Base-by-base conservation (phyloP, 1,139 yeast species). In the Chernovozyma sophiae-reginae region DNA sequence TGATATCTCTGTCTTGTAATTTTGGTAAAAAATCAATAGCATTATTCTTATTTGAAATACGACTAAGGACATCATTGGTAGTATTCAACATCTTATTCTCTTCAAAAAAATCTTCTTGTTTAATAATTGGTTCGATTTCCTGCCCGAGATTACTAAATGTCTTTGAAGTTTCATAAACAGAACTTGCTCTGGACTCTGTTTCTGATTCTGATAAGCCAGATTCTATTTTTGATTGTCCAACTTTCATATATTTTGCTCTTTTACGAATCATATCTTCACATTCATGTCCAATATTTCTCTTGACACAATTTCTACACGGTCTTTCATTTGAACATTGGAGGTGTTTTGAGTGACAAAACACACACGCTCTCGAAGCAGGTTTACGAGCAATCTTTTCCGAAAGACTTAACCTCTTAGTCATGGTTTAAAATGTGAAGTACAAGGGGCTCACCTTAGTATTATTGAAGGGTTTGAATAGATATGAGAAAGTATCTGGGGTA, bases 231-330 rank as follows among this genome's bases (percentile, higher is more conserved):
- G 22, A 13, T 15, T 26, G 25, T 11, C 19, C 19, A 28, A 11
- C 25, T 25, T 43, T 49, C 46, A 68, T 47, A 48, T 69, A 69
- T 43, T 70, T 68, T 12, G 79, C 80, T 40, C 75, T 58, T 51
- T 78, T 80, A 31, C 89, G 58, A 29, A 68, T 69, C n/a, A 78
- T 76, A 52, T 81, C 85, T 27, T 57, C 62, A 55, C 92, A 83
- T 13, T 64, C 52, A 39, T 67, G 69, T 2, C 65, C 75, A n/a
- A 77, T 53, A 24, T 77, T 74, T 39, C 89, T 56, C 51, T 81
- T 82, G 28, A 70, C 53, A 56, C 92, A 83, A 52, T 83, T 83
- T 45, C 69, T 72, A 51, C 90, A 83, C 0, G 92, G 90, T 39
- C 92, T 47, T 41, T 67, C 68, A 44, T 68, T 60, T 19, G 68